Evolutionary conservation across 1,284 basidiomycete genomes (phyloP).

Genomic region (Pterula multifida): DNA sequence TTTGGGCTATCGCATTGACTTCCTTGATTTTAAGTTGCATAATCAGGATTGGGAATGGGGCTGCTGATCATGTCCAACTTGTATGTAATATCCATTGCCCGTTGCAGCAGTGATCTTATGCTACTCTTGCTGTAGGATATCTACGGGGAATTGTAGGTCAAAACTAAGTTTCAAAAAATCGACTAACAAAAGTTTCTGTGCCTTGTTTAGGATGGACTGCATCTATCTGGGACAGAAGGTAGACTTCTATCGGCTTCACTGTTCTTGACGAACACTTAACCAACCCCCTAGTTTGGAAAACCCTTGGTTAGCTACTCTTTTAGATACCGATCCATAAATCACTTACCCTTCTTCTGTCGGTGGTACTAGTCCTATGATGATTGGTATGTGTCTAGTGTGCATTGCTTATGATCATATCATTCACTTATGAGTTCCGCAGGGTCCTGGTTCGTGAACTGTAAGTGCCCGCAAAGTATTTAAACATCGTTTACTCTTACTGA

Average conservation of each 20-base stretch:
- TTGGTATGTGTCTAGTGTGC: constrained; percentile 37
- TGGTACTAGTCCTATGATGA: constrained; percentile 39
- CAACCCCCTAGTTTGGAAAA: constrained; percentile 22
- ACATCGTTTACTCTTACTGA: constrained; percentile 4
- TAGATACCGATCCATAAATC: too few relatives aligned
- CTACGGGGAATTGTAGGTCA: constrained; percentile 70
- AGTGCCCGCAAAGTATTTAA: constrained; percentile 17
- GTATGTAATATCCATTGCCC: constrained; percentile 26
- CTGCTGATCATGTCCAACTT: constrained; percentile 80
- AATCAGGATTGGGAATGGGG: constrained; percentile 75
- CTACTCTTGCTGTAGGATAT: constrained; percentile 51
- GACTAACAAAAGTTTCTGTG: too few relatives aligned
- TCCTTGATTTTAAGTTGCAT: neutral
- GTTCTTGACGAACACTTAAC: neutral
- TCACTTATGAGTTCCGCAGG: constrained; percentile 25
- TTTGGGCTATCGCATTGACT: constrained; percentile 1
- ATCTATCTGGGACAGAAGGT: constrained; percentile 91
- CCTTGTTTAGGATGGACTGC: constrained; percentile 70
- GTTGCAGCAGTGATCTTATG: neutral
- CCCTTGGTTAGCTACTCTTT: constrained; percentile 12
- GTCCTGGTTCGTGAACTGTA: constrained; percentile 67
- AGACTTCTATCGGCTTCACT: constrained; percentile 9
- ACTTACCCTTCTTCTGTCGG: constrained; percentile 1
- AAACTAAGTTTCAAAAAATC: neutral
- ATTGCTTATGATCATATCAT: constrained; percentile 9